Base-by-base conservation (phyloP, 1,139 yeast species). In the Saccharomyces hybrid region DNA sequence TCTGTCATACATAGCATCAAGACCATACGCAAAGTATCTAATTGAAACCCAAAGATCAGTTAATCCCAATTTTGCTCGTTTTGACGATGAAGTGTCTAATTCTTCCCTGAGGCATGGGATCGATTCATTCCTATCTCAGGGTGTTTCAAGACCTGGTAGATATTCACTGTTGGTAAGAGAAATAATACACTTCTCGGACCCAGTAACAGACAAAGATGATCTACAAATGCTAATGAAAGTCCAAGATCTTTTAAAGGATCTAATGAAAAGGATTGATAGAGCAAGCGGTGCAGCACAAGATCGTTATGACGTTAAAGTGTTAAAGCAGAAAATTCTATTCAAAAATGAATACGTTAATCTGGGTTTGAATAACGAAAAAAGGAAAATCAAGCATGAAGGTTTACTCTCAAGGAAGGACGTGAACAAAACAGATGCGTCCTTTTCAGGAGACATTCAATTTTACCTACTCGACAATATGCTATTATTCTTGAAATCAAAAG, bases 251-350 rank as follows among this genome's bases (percentile, higher is more conserved):
- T 80, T 93, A 50, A 85, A 85, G 59, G 86, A 82, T 59, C 82
- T 90, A 56, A 80, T 93, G 72, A 84, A 79, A 29, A 81, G 87
- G 68, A 90, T 93, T 61, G 95, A 95, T 70, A 76, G 83, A 49
- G 97, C 91, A 65, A 87, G 96, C 51, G 99, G 99, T 71, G 91
- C 86, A 64, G 89, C 96, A 51, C 93, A 95, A 44, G 97, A 93
- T 74, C 79, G 96, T 61, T 90, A 90, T 73, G 89, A 90, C 64
- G 78, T 93, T 59, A 86, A 89, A 78, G 86, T 90, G 53, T 77
- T 95, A 68, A 91, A 89, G 66, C 88, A 93, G 68, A 80, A 83
- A 58, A 73, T 85, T 51, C 76, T 83, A 9, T 85, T 83, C 73
- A 78, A 86, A 58, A 97, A 96, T 53, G 96, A 91, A 67, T 88